Evolutionary conservation across 768 basidiomycete genomes (phyloP).

Genomic region (Austroboletus festivus): DNA sequence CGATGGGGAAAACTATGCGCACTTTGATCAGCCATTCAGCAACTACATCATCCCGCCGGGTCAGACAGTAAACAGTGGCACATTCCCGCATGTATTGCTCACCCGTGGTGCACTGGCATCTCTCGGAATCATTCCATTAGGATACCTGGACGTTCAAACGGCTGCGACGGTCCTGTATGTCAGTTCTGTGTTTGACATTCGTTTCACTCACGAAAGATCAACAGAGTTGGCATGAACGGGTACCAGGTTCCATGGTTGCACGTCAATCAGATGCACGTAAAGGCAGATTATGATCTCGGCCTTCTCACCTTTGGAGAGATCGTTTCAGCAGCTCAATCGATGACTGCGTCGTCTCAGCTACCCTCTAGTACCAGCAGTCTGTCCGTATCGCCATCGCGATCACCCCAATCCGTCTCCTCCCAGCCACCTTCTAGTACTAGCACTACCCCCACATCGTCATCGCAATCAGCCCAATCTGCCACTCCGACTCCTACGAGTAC

Average conservation of each 20-base stretch:
- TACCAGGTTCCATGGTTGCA: conserved; percentile 68
- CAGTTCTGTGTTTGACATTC: background rate
- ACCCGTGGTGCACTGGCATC: conserved; percentile 56
- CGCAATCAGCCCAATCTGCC: too few species aligned
- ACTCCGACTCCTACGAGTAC: too few species aligned
- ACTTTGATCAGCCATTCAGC: conserved; percentile 53
- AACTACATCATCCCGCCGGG: conserved; percentile 56
- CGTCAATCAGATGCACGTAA: conserved; percentile 49
- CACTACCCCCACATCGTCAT: too few species aligned
- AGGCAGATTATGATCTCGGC: conserved; percentile 42
- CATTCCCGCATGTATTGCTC: conserved; percentile 54
- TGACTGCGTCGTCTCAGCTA: conserved; percentile 3
- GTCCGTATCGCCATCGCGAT: too few species aligned
- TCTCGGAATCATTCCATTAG: conserved; percentile 54
- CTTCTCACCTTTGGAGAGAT: conserved; percentile 18
- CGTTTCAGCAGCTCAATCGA: conserved; percentile 12
- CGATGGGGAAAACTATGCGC: conserved; percentile 52
- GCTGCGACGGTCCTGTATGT: conserved; percentile 42
- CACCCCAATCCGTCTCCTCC: too few species aligned
- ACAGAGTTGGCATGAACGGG: conserved; percentile 48
- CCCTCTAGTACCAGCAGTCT: too few species aligned
- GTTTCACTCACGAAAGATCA: background rate
- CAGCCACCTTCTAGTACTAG: too few species aligned
- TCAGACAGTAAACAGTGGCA: conserved; percentile 59
- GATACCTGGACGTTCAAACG: conserved; percentile 50